Percentiles rank a stretch among this genome's conserved stretches.
Conservation (phyloP, 805 yeast genomes). For the Sugiyamaella floridensis region DNA sequence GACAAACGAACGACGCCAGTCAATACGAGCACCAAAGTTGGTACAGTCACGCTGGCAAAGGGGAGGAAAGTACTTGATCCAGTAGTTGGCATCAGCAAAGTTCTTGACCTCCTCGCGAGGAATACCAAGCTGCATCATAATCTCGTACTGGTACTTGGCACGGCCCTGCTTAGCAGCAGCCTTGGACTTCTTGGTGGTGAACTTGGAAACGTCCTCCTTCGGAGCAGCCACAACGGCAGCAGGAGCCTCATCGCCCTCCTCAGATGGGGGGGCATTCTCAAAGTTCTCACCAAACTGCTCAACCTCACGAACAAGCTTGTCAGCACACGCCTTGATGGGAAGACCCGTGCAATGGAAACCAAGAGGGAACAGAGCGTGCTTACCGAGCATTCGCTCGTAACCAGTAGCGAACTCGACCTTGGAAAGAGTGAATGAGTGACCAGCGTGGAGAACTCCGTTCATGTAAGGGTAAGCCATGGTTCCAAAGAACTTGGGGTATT, state of each 20-base stretch:
- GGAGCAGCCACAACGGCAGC: constrained; percentile 18
- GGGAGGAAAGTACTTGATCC: constrained; percentile 92
- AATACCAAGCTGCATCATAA: constrained; percentile 91
- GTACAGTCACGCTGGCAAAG: constrained; percentile 74
- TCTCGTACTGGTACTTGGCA: constrained; percentile 91
- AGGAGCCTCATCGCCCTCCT: constrained; percentile 33
- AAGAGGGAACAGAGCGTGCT: constrained; percentile 84
- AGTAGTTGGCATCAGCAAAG: constrained; percentile 86
- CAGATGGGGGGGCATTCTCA: constrained; percentile 54
- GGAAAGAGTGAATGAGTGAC: constrained; percentile 91
- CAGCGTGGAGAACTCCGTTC: constrained; percentile 98
- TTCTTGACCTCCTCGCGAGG: constrained; percentile 73
- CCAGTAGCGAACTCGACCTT: constrained; percentile 91
- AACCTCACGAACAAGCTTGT: constrained; percentile 85
- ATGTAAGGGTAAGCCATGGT: constrained; percentile 98
- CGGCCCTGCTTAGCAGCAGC: constrained; percentile 91
- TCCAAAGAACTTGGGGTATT: constrained; percentile 80
- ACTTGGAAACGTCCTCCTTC: constrained; percentile 79
- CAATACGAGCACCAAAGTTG: constrained; percentile 84
- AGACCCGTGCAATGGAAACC: constrained; percentile 99
- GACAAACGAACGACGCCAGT: constrained; percentile 95
- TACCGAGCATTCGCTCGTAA: constrained; percentile 91
- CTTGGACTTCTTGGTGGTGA: constrained; percentile 87
- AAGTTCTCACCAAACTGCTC: constrained; percentile 85
- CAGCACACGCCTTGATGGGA: constrained; percentile 95